Percentiles rank a stretch among this genome's conserved stretches.
These are phyloP conservation scores for Sporothrix luriei DNA, from an alignment of 2,329 filamentous ascomycete genomes.

Conservation along the genomic window DNA sequence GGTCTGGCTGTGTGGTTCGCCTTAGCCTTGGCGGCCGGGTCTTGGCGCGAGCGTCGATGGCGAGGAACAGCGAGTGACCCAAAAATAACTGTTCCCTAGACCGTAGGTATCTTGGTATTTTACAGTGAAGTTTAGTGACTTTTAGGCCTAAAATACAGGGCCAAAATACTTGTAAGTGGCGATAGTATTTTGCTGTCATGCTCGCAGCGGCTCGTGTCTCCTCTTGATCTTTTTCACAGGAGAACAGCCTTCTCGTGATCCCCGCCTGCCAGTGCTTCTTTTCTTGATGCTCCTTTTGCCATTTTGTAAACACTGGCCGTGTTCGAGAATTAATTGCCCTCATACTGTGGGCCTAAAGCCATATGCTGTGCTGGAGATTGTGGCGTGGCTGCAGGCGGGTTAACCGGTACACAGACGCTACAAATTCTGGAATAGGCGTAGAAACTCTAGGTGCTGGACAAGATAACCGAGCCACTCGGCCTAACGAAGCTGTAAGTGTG, in stretches of 20 bases:
- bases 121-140: too few species aligned
- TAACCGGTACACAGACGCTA: neutral
- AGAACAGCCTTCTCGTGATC: too few species aligned
- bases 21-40: slow-evolving; percentile 19
- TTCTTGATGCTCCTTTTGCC: too few species aligned
- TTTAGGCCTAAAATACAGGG: too few species aligned
- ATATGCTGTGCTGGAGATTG: neutral
- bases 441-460: neutral
- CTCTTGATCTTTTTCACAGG: neutral
- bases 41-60: slow-evolving; percentile 14
- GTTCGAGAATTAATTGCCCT: neutral
- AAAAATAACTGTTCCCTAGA: slow-evolving; percentile 4
- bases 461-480: neutral
- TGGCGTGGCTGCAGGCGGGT: neutral
- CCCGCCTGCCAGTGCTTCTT: too few species aligned
- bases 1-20: slow-evolving; percentile 6
- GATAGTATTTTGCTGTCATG: too few species aligned
- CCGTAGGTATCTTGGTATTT: too few species aligned
- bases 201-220: neutral
- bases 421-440: neutral
- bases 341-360: neutral
- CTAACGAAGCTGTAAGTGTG: neutral
- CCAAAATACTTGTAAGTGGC: slow-evolving; percentile 3
- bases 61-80: neutral
- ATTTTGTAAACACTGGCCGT: neutral